phyloP scores from a whole-genome alignment of 805 yeast genomes.

The Myxozyma lipomycoides region DNA sequence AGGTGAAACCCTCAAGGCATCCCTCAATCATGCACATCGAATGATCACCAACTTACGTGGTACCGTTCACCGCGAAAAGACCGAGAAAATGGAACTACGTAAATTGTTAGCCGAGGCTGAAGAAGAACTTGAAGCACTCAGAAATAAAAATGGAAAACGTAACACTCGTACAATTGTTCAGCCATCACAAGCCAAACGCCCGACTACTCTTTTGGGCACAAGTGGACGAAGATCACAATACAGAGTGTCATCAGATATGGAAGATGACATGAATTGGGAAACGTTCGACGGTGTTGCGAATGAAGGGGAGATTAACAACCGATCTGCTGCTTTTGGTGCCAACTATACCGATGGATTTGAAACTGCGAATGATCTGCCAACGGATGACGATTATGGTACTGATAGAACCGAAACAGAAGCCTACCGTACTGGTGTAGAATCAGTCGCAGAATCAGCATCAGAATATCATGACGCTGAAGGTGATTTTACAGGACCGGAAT shows the following conservation, averaged over 20 bases:
- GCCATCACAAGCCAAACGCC: not conserved
- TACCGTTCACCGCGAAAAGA: conserved; percentile 45
- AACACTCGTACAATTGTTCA: not conserved
- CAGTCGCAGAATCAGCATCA: conserved; percentile 26
- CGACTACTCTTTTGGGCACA: conserved; percentile 11
- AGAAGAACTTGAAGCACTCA: conserved; percentile 29
- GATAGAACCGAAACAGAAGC: conserved; percentile 18
- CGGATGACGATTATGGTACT: conserved; percentile 29
- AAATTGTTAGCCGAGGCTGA: conserved; percentile 32
- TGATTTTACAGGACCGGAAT: conserved; percentile 35
- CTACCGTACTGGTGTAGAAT: conserved; percentile 33
- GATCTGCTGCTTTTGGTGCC: too few species aligned
- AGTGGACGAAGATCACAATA: conserved; percentile 14
- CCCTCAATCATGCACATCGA: conserved; percentile 60
- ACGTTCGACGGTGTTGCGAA: conserved; percentile 27
- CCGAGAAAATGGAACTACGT: conserved; percentile 42
- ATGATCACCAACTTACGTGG: conserved; percentile 58
- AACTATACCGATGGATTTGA: conserved; percentile 29
- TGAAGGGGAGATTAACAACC: too few species aligned
- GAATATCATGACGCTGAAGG: conserved; percentile 29
- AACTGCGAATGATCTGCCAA: conserved; percentile 29
- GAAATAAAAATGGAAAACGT: conserved; percentile 4
- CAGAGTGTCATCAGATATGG: conserved; percentile 16
- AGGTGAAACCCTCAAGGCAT: conserved; percentile 60
- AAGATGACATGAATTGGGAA: conserved; percentile 26